Percentiles rank a stretch among this genome's conserved stretches.
Evolutionary conservation across 73 alveolate species (phyloP).

Genomic region (Uronychia binucleata): DNA sequence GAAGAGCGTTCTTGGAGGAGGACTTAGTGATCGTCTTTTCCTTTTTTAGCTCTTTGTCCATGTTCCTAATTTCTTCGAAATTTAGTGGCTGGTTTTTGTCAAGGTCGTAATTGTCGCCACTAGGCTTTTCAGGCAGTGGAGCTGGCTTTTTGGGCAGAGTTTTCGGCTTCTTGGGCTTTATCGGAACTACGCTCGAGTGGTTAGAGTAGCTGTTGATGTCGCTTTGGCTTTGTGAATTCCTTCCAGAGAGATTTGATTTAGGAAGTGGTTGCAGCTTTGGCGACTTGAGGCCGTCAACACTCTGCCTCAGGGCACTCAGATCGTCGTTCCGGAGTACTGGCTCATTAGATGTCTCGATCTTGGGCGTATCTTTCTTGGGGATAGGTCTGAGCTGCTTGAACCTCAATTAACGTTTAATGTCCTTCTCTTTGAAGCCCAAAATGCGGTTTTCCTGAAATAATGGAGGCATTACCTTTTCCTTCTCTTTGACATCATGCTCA

Average conservation of each 20-base stretch:
- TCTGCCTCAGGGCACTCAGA: not conserved
- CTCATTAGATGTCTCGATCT: not conserved
- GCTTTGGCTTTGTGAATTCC: not conserved
- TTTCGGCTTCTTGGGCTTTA: not conserved
- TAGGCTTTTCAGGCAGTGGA: not conserved
- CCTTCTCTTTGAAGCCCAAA: not conserved
- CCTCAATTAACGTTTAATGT: not conserved
- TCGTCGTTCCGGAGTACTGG: not conserved
- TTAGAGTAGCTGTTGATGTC: not conserved
- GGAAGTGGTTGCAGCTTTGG: not conserved
- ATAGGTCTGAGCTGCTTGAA: not conserved
- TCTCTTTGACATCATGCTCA: constrained; percentile 1
- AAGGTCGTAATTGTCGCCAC: not conserved
- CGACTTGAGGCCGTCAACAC: not conserved
- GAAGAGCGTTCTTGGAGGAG: not conserved
- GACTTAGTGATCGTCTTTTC: no score
- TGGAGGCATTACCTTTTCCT: not conserved
- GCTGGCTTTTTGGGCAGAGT: not conserved
- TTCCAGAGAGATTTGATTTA: not conserved
- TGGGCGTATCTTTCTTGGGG: not conserved
- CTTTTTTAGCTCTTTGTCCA: not conserved
- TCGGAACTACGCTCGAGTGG: not conserved
- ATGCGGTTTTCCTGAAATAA: not conserved
- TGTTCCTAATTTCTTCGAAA: not conserved
- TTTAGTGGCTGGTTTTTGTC: not conserved